Evolutionary conservation across 2,329 filamentous ascomycete genomes (phyloP), one percentile per base, ranked within the genome.

Genomic region (Colletotrichum sp.): DNA sequence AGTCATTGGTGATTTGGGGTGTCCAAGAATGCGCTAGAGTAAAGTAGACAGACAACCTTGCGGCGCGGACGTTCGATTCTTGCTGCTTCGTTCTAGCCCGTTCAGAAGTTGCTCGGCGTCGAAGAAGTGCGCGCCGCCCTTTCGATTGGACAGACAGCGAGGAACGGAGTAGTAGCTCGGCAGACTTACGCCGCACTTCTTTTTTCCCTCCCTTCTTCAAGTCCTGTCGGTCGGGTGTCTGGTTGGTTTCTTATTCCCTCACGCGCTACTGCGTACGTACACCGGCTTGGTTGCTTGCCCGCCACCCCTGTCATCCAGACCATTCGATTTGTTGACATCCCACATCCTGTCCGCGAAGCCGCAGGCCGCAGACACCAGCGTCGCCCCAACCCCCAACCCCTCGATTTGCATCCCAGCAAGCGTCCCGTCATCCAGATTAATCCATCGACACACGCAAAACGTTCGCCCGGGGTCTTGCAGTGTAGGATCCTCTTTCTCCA

Each of bases 311-410:
- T 70, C 63, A 21, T 63, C 70, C 36, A 71, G 63, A 52, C 65
- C 63, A 59, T 60, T 75, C 64, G 64, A 73, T 75, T 75, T 75
- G 74, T 75, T 74, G 74, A 75, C 70, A 75, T 60, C 60, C 16
- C 16, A 43, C 21, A n/a, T 48, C 26, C 48, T 66, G 24, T 39
- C 48, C 21, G 34, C 63, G n/a, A 59, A 24, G 24, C 36, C 21
- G 21, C 32, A 9, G 21, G 48, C 32, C 59, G 67, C 67, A 61
- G 67, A 60, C 36, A 36, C 43, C 39, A 60, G n/a, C 36, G 16
- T 12, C 21, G 32, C 48, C 60, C 8, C 59, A 60, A 55, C 12
- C 65, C 70, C 74, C 70, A 73, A 52, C 74, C 74, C 74, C 74
- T 73, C 74, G 34, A 68, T 69, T 75, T 75, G 73, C 59, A 43